phyloP scores from a whole-genome alignment of 805 yeast genomes.

The Citeromyces matritensis region DNA sequence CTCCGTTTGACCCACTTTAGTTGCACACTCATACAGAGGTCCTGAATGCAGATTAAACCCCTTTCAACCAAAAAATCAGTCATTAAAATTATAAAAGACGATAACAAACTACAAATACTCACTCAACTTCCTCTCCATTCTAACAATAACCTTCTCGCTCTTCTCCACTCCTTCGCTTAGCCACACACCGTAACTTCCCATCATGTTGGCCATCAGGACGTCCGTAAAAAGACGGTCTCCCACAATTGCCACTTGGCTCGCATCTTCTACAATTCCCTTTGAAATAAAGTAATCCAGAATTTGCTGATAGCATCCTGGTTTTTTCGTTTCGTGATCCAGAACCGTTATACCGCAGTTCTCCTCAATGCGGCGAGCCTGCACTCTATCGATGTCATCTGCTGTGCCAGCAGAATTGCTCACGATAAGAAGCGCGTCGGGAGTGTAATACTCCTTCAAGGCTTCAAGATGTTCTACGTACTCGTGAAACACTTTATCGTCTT shows the following conservation, averaged over 20 bases:
- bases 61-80: too few species aligned
- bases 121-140: conserved; percentile 28
- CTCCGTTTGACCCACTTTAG: too few species aligned
- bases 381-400: conserved; percentile 44
- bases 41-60: too few species aligned
- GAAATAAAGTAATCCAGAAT: conserved; percentile 42
- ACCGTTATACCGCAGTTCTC: conserved; percentile 52
- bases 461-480: conserved; percentile 46
- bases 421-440: conserved; percentile 49
- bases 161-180: conserved; percentile 57
- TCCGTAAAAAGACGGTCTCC: conserved; percentile 93
- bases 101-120: conserved; percentile 1
- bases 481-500: conserved; percentile 69
- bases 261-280: conserved; percentile 25
- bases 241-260: conserved; percentile 64
- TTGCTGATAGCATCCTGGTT: conserved; percentile 69
- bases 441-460: conserved; percentile 35
- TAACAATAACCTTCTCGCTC: conserved; percentile 34
- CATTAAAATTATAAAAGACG: too few species aligned
- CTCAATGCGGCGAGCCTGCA: conserved; percentile 52
- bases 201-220: conserved; percentile 82
- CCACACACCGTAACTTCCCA: conserved; percentile 86
- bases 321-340: conserved; percentile 57
- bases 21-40: too few species aligned
- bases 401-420: conserved; percentile 95